These are phyloP conservation scores for Parachaetomium inaequale DNA, from an alignment of 495 filamentous ascomycete genomes.

Conservation along the genomic window DNA sequence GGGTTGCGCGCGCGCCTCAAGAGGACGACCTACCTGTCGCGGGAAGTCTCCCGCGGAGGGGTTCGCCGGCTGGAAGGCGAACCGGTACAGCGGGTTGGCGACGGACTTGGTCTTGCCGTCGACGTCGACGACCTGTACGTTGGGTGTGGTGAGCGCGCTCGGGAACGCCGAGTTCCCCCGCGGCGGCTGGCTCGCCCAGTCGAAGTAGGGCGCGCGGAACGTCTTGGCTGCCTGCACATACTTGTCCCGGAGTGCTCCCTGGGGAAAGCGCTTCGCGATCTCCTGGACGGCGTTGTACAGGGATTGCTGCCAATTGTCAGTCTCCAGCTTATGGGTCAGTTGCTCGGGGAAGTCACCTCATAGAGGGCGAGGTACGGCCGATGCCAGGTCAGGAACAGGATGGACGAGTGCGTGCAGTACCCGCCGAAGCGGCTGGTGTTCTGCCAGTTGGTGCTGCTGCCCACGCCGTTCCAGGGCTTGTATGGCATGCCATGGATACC, in stretches of 20 bases:
- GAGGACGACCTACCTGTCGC: not conserved
- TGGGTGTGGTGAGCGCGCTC: constrained; percentile 36
- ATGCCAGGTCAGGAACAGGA: constrained; percentile 67
- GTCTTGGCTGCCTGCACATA: constrained; percentile 44
- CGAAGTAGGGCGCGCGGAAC: constrained; percentile 55
- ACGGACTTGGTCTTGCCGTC: constrained; percentile 29
- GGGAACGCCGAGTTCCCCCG: constrained; percentile 20
- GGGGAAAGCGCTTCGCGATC: constrained; percentile 47
- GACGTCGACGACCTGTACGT: constrained; percentile 40
- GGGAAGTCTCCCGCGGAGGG: constrained; percentile 24
- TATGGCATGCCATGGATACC: constrained; percentile 48
- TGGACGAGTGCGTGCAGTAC: constrained; percentile 63
- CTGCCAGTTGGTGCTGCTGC: constrained; percentile 28
- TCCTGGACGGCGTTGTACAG: constrained; percentile 50
- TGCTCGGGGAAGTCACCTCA: constrained; percentile 44
- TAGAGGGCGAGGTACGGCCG: constrained; percentile 57
- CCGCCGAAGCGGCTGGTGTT: constrained; percentile 41
- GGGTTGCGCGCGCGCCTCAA: not conserved
- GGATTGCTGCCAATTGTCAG: constrained; percentile 43
- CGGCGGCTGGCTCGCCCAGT: constrained; percentile 48
- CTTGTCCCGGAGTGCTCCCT: constrained; percentile 42
- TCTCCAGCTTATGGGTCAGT: constrained; percentile 1
- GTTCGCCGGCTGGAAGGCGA: constrained; percentile 33
- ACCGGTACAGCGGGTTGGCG: constrained; percentile 40
- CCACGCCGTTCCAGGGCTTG: constrained; percentile 39